Evolutionary conservation across 176 grass and related monocot genomes (phyloP), one percentile per base, ranked within the genome.

Genomic region (Carex scoparia): DNA sequence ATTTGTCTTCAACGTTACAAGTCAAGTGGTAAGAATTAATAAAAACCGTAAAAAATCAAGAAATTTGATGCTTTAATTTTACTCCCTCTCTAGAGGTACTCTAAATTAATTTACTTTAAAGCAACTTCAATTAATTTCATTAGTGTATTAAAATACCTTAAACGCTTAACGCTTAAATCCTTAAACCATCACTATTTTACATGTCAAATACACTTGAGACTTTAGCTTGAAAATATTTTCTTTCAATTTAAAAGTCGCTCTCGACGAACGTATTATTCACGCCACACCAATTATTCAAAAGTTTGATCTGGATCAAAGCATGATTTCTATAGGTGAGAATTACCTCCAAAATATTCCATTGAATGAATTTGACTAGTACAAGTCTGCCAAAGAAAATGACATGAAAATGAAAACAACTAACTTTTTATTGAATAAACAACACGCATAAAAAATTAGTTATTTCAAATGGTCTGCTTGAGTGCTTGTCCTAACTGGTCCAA

Each of bases 311-410:
- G 4, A 32, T 23, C 49, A 32, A 5, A 32, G 23, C 2, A 77
- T 7, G 30, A 57, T 79, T 33, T 58, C 38, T 16, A 57, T 5
- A 18, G 28, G 74, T 53, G 16, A 55, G 48, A 78, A 77, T 18
- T 33, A 57, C 57, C 5, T 55, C 28, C 27, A 4, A 78, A 57
- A 11, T 78, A 79, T 79, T 57, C 19, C 53, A 57, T 28, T 56
- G 48, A 79, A 10, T 10, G 74, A 79, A 27, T 76, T 76, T 35
- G 74, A 79, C 53, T 58, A 33, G 51, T 4, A 58, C 4, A 58
- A 79, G 74, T 79, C 49, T 18, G 53, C 53, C 28, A 35, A 28
- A 79, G 74, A 79, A 56, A 58, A 58, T 35, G 74, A 79, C 74
- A 58, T 57, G 13, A 58, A 57, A 18, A 58, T 16, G 54, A 14